Evolutionary conservation across 2,329 filamentous ascomycete genomes (phyloP), one percentile per base, ranked within the genome.

Genomic region (Podosphaera xanthii): DNA sequence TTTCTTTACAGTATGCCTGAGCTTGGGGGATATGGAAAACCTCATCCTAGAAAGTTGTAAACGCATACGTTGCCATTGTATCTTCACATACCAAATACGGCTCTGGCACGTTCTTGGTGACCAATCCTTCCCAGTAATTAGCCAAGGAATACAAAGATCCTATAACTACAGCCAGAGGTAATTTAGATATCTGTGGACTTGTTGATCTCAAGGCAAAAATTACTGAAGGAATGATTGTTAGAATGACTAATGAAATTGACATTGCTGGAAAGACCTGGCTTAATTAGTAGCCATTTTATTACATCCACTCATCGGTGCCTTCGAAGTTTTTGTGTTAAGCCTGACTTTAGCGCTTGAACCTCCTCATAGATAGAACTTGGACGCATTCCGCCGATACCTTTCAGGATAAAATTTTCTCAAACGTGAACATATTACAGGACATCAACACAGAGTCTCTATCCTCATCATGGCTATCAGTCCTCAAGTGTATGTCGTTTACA

Each of bases 11-110:
- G 70, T 95, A 98, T 36, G 79, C 81, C 66, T 94, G 87, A 0
- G 89, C 89, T 71, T 98, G 92, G 0, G 88, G 87, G 31, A 96
- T 83, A 69, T 98, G 87, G 63, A 92, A 94, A 36, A 88, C 75
- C 68, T 94, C 87, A 69, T 94, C 87, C 86, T 91, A 62, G 38
- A 40, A 3, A 59, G 9, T 33, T 3, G 3, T 1, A 4, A 36
- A 33, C 8, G n/a, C 33, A 38, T 31, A 58, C 10, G n/a, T 10
- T 36, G 30, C 31, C 1, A 33, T 30, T 10, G 33, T 44, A 10
- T 7, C n/a, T 8, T 31, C 36, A 54, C 58, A 12, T 62, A 67
- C 66, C 30, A 68, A 50, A 55, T 68, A 68, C 42, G 67, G 66
- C 7, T 65, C 62, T 14, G 64, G 64, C 0, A 68, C 65, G 58